Evolutionary conservation across 345 rosid species (phyloP), one percentile per base, ranked within the genome.

Genomic region (Populus nigra): DNA sequence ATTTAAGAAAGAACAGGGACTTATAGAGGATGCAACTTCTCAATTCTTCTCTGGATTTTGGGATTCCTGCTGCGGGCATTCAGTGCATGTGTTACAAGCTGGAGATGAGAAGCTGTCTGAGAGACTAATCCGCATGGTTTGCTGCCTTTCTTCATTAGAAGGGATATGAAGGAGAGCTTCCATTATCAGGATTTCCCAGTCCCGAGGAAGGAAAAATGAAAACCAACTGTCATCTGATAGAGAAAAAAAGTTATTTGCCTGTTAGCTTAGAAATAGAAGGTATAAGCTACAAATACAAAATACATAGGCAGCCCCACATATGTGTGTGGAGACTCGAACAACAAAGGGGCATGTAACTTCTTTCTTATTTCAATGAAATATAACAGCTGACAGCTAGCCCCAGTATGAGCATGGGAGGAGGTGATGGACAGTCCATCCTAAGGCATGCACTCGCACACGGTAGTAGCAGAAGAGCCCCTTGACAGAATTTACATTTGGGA

Each of bases 161-260:
- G 97, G 98, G 76, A 93, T 72, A 23, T 89, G 91, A 59, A 96
- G 88, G 72, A 93, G 95, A 8, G 99, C 98, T 39, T 96, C 97
- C 97, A 93, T 88, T 27, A 93, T 81, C 75, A 96, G 85, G 80
- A 93, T 88, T 67, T 96, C 93, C 99, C 99, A 92, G 68, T 93
- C 88, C 73, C 86, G 87, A 65, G 86, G 87, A 59, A 78, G 87
- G 22, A 91, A 65, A 80, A 70, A 88, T 35, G 98, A 89, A 38
- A 77, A 84, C 94, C 91, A 90, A 50, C 80, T 57, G 38, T 81
- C 82, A 76, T 85, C 94, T 91, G 88, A 38, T 7, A 38, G 72
- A 41, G 53, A 29, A 82, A 77, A 69, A 69, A 18, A 50, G 47
- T 39, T 62, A 62, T 36, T 67, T 29, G 38, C 25, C 59, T 57